Percentiles rank a stretch among this genome's conserved stretches.
Evolutionary conservation across 2,329 filamentous ascomycete species (phyloP).

Genomic region (Dactylellina sp.): DNA sequence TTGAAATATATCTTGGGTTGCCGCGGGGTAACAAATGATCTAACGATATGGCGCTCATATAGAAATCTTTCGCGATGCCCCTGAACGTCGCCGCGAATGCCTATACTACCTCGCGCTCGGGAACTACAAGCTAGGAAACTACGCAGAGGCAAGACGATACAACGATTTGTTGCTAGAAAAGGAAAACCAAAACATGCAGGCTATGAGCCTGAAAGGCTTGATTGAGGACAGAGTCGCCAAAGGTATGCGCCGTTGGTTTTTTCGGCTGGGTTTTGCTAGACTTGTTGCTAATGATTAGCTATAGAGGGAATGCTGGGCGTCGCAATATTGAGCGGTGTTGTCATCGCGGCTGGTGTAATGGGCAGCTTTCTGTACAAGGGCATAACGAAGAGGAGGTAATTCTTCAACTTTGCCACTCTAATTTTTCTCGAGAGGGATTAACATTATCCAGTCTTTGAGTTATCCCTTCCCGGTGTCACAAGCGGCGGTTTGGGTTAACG

Average conservation of each 20-base stretch:
- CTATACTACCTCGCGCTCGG: slow-evolving; percentile 97
- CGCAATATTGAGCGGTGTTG: slow-evolving; percentile 92
- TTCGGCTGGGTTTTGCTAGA: neutral
- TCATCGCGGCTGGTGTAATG: slow-evolving; percentile 91
- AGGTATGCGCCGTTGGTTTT: slow-evolving; percentile 59
- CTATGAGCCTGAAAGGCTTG: slow-evolving; percentile 82
- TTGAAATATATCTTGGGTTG: no score
- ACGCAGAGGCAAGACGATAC: slow-evolving; percentile 91
- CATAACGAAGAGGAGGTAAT: slow-evolving; percentile 69
- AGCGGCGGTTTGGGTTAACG: slow-evolving; percentile 41
- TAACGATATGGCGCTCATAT: slow-evolving; percentile 64
- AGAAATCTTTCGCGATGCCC: slow-evolving; percentile 94
- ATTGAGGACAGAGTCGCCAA: slow-evolving; percentile 97
- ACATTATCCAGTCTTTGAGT: slow-evolving; percentile 39
- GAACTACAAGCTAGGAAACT: slow-evolving; percentile 98
- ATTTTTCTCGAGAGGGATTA: slow-evolving; percentile 12
- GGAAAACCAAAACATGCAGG: slow-evolving; percentile 91
- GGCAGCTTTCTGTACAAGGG: slow-evolving; percentile 87
- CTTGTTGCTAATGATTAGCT: slow-evolving; percentile 1
- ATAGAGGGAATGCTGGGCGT: slow-evolving; percentile 90
- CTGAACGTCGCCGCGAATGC: slow-evolving; percentile 94
- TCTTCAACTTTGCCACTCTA: neutral
- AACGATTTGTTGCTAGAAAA: slow-evolving; percentile 92
- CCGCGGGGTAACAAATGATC: slow-evolving; percentile 29
- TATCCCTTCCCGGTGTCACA: slow-evolving; percentile 18